Conservation (phyloP, 1,139 yeast genomes). For the Blastobotrys petasosporus region DNA sequence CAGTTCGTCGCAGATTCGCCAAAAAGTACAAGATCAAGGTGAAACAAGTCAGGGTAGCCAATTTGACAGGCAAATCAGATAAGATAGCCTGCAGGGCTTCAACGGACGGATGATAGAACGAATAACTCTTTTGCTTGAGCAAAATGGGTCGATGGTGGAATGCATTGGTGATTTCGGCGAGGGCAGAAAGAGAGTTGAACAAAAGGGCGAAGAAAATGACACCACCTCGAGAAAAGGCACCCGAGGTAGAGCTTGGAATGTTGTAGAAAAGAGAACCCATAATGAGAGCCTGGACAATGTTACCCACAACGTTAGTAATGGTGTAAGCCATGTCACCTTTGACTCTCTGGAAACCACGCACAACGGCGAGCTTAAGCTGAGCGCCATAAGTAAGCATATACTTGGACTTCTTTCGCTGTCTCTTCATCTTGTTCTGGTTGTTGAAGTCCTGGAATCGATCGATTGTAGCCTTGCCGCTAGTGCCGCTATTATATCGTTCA, state of each 20-base stretch:
- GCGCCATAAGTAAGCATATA: conserved; percentile 42
- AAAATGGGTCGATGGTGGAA: conserved; percentile 55
- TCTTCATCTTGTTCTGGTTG: conserved; percentile 42
- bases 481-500: conserved; percentile 38
- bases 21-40: conserved; percentile 51
- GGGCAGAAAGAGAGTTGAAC: conserved; percentile 51
- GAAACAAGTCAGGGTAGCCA: conserved; percentile 42
- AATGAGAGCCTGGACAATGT: conserved; percentile 47
- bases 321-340: conserved; percentile 52
- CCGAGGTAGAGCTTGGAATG: conserved; percentile 42
- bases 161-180: conserved; percentile 52
- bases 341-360: conserved; percentile 51
- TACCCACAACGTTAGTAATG: conserved; percentile 45
- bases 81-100: conserved; percentile 56
- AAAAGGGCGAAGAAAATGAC: conserved; percentile 51
- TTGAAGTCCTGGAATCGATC: conserved; percentile 38
- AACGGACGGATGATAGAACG: conserved; percentile 62
- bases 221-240: conserved; percentile 55
- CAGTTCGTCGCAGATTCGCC: conserved; percentile 48
- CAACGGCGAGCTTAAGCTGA: conserved; percentile 42
- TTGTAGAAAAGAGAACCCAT: conserved; percentile 53
- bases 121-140: conserved; percentile 56
- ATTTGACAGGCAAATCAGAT: conserved; percentile 53
- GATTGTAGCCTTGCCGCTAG: conserved; percentile 39
- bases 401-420: conserved; percentile 41